Evolutionary conservation across 768 basidiomycete species (phyloP).

Genomic region (Nevesoporus exiguus): DNA sequence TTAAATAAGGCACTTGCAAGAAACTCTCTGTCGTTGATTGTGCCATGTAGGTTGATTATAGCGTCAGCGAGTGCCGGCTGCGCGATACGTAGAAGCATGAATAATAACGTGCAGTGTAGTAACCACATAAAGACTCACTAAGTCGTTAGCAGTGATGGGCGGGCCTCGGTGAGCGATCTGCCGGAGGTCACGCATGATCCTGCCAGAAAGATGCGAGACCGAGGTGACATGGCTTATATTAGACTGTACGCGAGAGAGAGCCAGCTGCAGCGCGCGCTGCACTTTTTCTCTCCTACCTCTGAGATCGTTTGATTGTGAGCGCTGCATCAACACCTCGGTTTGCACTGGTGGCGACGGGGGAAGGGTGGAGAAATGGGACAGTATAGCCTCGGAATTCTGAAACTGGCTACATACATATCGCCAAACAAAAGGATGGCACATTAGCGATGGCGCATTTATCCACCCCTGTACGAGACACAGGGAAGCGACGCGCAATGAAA

Average conservation of each 20-base stretch:
- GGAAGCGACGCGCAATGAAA: too few relatives aligned
- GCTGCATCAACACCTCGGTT: slow-evolving; percentile 10
- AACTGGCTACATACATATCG: too few relatives aligned
- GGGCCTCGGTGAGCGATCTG: slow-evolving; percentile 28
- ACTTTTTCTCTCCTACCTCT: not conserved
- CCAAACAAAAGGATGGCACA: too few relatives aligned
- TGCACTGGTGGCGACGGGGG: too few relatives aligned
- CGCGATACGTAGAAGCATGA: not conserved
- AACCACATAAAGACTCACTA: slow-evolving; percentile 21
- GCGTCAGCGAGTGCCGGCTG: slow-evolving; percentile 53
- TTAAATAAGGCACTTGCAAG: slow-evolving; percentile 40
- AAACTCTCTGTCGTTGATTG: slow-evolving; percentile 56
- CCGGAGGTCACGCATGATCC: slow-evolving; percentile 25
- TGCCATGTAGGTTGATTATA: slow-evolving; percentile 39
- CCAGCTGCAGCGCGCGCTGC: slow-evolving; percentile 11
- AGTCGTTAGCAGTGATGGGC: slow-evolving; percentile 22
- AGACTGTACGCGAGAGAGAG: slow-evolving; percentile 14
- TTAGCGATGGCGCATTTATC: too few relatives aligned
- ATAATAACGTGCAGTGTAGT: not conserved
- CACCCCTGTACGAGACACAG: too few relatives aligned
- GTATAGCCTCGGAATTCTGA: too few relatives aligned
- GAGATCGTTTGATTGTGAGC: not conserved
- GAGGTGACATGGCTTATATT: not conserved
- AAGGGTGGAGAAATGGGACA: too few relatives aligned
- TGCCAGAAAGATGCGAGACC: slow-evolving; percentile 7